Percentiles rank a stretch among this genome's conserved stretches.
phyloP scores from a whole-genome alignment of 495 filamentous ascomycete genomes.

The Aspergillus conjunctus region DNA sequence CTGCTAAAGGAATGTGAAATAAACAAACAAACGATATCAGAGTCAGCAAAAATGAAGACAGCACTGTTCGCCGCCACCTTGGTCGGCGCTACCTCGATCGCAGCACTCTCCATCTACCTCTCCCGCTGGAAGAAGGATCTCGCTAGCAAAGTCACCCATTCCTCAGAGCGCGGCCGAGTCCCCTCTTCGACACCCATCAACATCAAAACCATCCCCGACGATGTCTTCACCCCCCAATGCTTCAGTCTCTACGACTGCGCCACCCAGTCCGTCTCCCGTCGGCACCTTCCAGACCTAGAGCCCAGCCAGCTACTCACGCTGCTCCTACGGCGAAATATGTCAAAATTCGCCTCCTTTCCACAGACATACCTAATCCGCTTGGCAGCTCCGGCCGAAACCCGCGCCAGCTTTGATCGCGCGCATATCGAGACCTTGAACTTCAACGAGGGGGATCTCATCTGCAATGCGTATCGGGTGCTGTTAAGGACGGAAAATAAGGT shows the following conservation, averaged over 20 bases:
- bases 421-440: conserved; percentile 36
- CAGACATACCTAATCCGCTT: conserved; percentile 33
- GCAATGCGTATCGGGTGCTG: conserved; percentile 36
- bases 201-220: conserved; percentile 31
- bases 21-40: background rate
- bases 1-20: background rate
- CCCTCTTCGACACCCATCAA: conserved; percentile 10
- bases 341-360: conserved; percentile 33
- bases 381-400: conserved; percentile 4
- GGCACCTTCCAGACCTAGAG: conserved; percentile 23
- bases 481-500: conserved; percentile 30
- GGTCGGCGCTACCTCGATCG: conserved; percentile 6
- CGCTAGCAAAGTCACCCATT: conserved; percentile 3
- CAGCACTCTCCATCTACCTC: conserved; percentile 6
- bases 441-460: conserved; percentile 36
- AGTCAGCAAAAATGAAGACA: background rate
- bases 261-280: conserved; percentile 28
- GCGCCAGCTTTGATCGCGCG: conserved; percentile 28
- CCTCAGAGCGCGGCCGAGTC: conserved; percentile 8
- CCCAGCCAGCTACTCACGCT: conserved; percentile 28
- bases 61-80: conserved; percentile 5
- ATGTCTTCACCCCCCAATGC: conserved; percentile 26
- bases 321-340: conserved; percentile 42
- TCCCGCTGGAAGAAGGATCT: conserved; percentile 4
- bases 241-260: conserved; percentile 30